Conservation (phyloP, 306 rosid species). For the Phaseolus lunatus region DNA sequence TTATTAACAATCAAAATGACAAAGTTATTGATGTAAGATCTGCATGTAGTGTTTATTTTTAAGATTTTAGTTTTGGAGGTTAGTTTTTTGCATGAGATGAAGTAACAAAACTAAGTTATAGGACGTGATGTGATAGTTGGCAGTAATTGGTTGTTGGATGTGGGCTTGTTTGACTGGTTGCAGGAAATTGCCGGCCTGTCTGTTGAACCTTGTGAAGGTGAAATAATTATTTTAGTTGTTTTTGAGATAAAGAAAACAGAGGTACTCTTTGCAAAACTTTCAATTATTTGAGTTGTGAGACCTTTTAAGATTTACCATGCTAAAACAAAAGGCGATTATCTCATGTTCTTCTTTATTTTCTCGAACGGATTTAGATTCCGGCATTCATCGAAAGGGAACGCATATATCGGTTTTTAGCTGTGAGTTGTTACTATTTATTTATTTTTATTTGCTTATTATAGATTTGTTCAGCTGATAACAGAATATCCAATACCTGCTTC, state of each 20-base stretch:
- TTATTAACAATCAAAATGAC: too few species aligned
- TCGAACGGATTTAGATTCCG: slow-evolving; percentile 66
- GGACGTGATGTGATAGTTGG: not conserved
- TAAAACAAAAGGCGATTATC: not conserved
- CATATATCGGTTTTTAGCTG: slow-evolving; percentile 76
- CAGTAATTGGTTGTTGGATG: not conserved
- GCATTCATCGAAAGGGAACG: slow-evolving; percentile 80
- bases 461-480: not conserved
- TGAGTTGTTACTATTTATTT: slow-evolving; percentile 46
- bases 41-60: too few species aligned
- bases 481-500: not conserved
- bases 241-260: slow-evolving; percentile 79
- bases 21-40: too few species aligned
- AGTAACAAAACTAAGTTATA: too few species aligned
- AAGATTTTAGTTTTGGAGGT: too few species aligned
- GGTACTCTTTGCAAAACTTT: slow-evolving; percentile 50
- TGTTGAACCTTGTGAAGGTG: slow-evolving; percentile 82
- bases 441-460: not conserved
- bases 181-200: slow-evolving; percentile 85
- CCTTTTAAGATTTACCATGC: not conserved
- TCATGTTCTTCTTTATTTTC: not conserved
- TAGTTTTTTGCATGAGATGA: too few species aligned
- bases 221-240: slow-evolving; percentile 63
- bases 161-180: slow-evolving; percentile 5
- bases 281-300: not conserved